Base-by-base conservation (phyloP, 208 protist species). In the Trichomonas gallinae region DNA sequence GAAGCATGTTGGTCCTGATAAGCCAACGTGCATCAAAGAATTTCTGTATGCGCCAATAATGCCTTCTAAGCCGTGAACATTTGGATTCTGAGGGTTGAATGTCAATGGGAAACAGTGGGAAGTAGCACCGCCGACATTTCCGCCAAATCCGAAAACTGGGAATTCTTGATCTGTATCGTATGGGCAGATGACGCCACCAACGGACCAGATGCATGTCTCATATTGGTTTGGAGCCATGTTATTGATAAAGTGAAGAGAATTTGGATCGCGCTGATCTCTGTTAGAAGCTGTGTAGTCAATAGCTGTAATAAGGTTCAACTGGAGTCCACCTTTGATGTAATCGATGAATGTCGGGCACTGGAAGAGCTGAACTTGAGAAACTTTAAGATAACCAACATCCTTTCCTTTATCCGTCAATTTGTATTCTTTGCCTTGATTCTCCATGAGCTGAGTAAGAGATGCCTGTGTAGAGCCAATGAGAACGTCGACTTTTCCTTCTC, bases 271-370 rank as follows among this genome's bases (percentile, higher is more conserved):
- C 46, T 46, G 93, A 96, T 96, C 72, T 48, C 97, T n/a, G 42
- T 97, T 97, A 34, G 96, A 97, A 26, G 96, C 97, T 36, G 97
- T 97, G 48, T 97, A 97, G 40, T 97, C 97, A 63, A 97, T 97
- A 4, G 97, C 97, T 48, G 97, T 96, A 72, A 97, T 96, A 38
- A 97, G 88, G 23, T 97, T 97, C 36, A 97, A 13, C 34, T 97
- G 44, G 6, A 89, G 23, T 2, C 97, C 97, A 3, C 97, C 85
- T 4, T 36, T 8, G 15, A 97, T 38, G 45, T 97, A 97, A 49
- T 97, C 97, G 11, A 97, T 38, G 38, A 97, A 97, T 49, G 97
- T 96, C 23, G 81, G 38, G 0, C 97, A n/a, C 42, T 42, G n/a
- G 2, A 51, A 23, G 38, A 93, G 3, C 38, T 93, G 87, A 9